A percentile compares a stretch with the other conserved stretches of the same genome.
These are phyloP conservation scores for Oenanthe sinensis DNA, from an alignment of 129 eudicot genomes.

Conservation along the genomic window DNA sequence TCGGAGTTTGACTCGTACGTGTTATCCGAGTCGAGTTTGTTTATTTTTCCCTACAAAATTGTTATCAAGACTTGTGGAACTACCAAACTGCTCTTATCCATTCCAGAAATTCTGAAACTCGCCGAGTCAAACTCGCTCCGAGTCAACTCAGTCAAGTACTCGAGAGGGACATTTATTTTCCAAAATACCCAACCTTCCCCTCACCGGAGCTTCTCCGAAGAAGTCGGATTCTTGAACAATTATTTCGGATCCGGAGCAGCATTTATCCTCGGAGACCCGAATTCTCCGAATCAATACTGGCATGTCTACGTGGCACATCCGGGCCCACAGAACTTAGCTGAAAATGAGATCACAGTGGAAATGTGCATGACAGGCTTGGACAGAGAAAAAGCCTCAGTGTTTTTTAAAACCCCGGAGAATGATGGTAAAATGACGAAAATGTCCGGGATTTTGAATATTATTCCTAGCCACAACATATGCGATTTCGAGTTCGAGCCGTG, in stretches of 20 bases:
- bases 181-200: constrained; percentile 30
- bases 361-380: constrained; percentile 39
- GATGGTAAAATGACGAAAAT: constrained; percentile 24
- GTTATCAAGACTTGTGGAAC: constrained; percentile 45
- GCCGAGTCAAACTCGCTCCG: constrained; percentile 28
- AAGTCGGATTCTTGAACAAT: constrained; percentile 20
- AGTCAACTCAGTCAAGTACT: constrained; percentile 25
- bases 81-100: constrained; percentile 27
- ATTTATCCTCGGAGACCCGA: constrained; percentile 19
- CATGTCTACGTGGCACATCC: constrained; percentile 27
- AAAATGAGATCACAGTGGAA: constrained; percentile 15
- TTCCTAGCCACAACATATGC: constrained; percentile 25
- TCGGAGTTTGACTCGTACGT: constrained; percentile 46
- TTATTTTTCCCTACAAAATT: constrained; percentile 31
- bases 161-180: constrained; percentile 40
- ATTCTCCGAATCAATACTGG: constrained; percentile 16
- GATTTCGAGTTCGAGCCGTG: constrained; percentile 43
- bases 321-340: not conserved
- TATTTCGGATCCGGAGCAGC: constrained; percentile 17
- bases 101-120: constrained; percentile 25
- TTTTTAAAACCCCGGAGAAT: constrained; percentile 18
- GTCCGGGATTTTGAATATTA: constrained; percentile 23
- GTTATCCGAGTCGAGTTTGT: constrained; percentile 42
- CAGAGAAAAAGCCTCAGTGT: constrained; percentile 19
- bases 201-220: constrained; percentile 39